Percentiles rank a stretch among this genome's conserved stretches.
phyloP scores from a whole-genome alignment of 148 eudicot species.

The Fallopia convolvulus region DNA sequence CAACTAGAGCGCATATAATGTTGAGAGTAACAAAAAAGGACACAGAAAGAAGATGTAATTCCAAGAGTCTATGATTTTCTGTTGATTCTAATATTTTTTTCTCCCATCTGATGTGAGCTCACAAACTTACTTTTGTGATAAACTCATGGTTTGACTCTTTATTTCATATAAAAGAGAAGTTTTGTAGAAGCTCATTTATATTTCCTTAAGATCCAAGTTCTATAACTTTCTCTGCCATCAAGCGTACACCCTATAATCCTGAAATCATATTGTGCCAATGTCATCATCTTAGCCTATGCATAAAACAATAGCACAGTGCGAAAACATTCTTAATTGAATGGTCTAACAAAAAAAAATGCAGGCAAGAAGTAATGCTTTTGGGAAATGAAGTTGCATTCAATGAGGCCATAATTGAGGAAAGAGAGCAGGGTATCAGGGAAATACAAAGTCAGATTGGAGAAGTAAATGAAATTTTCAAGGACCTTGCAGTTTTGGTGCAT shows the following conservation, averaged over 20 bases:
- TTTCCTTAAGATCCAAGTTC: not conserved
- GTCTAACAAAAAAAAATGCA: conserved; percentile 17
- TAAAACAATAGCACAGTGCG: not conserved
- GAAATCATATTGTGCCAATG: not conserved
- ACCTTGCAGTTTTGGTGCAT: conserved; percentile 68
- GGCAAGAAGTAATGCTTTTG: conserved; percentile 56
- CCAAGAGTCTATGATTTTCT: not conserved
- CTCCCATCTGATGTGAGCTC: not conserved
- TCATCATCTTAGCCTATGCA: not conserved
- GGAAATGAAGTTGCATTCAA: conserved; percentile 68
- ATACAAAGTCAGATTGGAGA: conserved; percentile 66
- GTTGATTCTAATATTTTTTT: not conserved
- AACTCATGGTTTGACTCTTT: not conserved
- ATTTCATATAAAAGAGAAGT: not conserved
- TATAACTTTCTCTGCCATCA: not conserved
- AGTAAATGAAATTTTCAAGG: conserved; percentile 69
- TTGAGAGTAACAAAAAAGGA: not conserved
- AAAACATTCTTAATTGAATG: not conserved
- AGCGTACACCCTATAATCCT: not conserved
- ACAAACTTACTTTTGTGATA: not conserved
- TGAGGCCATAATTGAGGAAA: conserved; percentile 63
- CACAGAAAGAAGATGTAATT: not conserved
- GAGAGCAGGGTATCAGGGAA: conserved; percentile 64
- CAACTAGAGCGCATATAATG: not conserved
- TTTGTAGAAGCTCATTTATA: not conserved